Conservation (phyloP, 1,284 basidiomycete genomes). For the Ustilago lituana region DNA sequence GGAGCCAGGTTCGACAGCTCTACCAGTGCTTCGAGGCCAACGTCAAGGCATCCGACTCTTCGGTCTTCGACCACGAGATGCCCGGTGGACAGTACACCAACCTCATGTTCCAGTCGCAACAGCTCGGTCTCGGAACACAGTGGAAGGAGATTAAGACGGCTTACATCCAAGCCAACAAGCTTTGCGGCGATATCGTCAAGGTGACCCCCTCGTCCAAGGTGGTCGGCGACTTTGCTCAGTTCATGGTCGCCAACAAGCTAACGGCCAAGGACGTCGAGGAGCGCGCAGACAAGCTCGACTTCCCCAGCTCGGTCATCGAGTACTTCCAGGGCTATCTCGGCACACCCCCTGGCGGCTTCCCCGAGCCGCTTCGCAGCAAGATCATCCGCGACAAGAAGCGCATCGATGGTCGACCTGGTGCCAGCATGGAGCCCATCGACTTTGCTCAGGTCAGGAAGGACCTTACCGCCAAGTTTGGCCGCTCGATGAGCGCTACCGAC, state of each 20-base stretch:
- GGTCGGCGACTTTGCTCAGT: conserved; percentile 94
- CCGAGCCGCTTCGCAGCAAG: conserved; percentile 88
- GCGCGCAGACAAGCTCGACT: conserved; percentile 89
- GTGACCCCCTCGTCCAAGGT: conserved; percentile 99
- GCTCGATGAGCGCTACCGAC: conserved; percentile 82
- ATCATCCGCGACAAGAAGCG: conserved; percentile 93
- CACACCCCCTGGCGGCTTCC: conserved; percentile 82
- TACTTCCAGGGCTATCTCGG: conserved; percentile 84
- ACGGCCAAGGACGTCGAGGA: conserved; percentile 85
- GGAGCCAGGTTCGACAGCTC: conserved; percentile 94
- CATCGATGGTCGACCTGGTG: conserved; percentile 92
- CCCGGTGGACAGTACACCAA: conserved; percentile 80
- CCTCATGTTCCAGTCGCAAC: conserved; percentile 91
- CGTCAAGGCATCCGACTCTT: conserved; percentile 83
- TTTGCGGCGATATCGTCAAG: conserved; percentile 99
- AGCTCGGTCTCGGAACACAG: conserved; percentile 95
- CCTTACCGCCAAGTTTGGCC: conserved; percentile 90
- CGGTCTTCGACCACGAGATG: conserved; percentile 99
- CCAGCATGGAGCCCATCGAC: conserved; percentile 84
- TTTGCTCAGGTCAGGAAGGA: conserved; percentile 96
- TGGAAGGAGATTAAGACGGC: conserved; percentile 99
- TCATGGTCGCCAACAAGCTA: conserved; percentile 96
- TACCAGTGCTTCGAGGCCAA: conserved; percentile 99
- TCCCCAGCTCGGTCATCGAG: conserved; percentile 78
- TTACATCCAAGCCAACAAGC: conserved; percentile 76